Conservation (phyloP, 2,329 filamentous ascomycete species). For the Aspergillus fijiensis region DNA sequence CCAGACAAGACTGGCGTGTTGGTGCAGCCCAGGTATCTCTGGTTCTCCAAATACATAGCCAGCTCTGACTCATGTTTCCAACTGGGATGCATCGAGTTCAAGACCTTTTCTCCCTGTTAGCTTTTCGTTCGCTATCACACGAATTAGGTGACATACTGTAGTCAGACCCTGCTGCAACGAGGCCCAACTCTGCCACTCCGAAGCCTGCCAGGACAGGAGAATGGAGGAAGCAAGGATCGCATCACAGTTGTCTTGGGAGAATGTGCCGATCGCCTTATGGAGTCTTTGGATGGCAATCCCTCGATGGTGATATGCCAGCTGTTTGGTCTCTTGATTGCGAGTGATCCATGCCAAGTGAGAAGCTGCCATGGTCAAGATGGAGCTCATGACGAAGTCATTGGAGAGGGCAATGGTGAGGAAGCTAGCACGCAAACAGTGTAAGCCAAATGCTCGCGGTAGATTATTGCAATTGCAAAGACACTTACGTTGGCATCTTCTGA, state of each 20-base stretch:
- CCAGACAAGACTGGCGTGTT: conserved; percentile 36
- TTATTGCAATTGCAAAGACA: conserved; percentile 23
- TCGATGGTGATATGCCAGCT: conserved; percentile 85
- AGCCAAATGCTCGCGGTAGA: conserved; percentile 22
- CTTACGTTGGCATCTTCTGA: conserved; percentile 86
- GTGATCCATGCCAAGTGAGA: conserved; percentile 90
- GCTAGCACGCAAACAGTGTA: conserved; percentile 44
- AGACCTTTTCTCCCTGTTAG: conserved; percentile 46
- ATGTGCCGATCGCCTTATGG: conserved; percentile 80
- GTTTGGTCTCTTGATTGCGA: conserved; percentile 78
- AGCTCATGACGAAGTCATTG: conserved; percentile 89
- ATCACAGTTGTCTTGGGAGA: conserved; percentile 84
- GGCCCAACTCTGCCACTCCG: conserved; percentile 94
- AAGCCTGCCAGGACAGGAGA: conserved; percentile 91
- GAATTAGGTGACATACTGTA: conserved; percentile 49
- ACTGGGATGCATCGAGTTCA: conserved; percentile 85
- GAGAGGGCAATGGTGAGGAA: conserved; percentile 80
- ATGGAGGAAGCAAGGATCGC: conserved; percentile 88
- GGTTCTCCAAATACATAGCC: conserved; percentile 43
- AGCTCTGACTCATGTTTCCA: conserved; percentile 78
- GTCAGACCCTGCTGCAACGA: conserved; percentile 89
- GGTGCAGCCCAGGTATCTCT: conserved; percentile 38
- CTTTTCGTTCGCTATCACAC: neutral
- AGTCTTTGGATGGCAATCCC: conserved; percentile 82
- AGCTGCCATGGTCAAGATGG: conserved; percentile 88